Conservation (phyloP, 306 rosid genomes). For the Cucumis melo region DNA sequence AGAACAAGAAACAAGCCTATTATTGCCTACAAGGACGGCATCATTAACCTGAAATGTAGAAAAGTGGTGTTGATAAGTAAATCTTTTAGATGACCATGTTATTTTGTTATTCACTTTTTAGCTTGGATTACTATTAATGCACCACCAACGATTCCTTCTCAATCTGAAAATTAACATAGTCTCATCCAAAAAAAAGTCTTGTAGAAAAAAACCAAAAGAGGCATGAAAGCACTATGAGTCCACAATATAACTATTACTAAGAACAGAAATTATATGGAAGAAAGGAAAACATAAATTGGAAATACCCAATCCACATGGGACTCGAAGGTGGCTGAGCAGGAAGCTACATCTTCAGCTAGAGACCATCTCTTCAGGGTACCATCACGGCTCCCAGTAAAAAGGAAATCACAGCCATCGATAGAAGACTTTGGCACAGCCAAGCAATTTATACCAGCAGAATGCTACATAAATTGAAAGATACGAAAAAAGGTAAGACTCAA, state of each 20-base stretch:
- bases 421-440: constrained; percentile 50
- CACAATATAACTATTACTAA: background rate
- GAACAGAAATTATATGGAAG: background rate
- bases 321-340: constrained; percentile 88
- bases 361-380: constrained; percentile 92
- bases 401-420: constrained; percentile 53
- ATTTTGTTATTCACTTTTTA: background rate
- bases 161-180: background rate
- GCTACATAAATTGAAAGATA: constrained; percentile 45
- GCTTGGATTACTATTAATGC: background rate
- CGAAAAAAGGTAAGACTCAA: background rate
- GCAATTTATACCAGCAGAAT: constrained; percentile 91
- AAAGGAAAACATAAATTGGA: background rate
- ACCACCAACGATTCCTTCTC: background rate
- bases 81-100: background rate
- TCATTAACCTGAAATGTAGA: constrained; percentile 68
- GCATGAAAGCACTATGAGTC: background rate
- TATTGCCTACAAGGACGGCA: constrained; percentile 77
- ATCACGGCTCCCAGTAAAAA: constrained; percentile 95
- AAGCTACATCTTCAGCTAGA: constrained; percentile 49
- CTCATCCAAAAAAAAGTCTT: background rate
- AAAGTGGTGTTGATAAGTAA: background rate
- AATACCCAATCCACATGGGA: constrained; percentile 99
- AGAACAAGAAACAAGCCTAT: constrained; percentile 89
- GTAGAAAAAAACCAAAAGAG: background rate